Evolutionary conservation across 495 filamentous ascomycete genomes (phyloP), one percentile per base, ranked within the genome.

Genomic region (Massariosphaeria phaeospora): DNA sequence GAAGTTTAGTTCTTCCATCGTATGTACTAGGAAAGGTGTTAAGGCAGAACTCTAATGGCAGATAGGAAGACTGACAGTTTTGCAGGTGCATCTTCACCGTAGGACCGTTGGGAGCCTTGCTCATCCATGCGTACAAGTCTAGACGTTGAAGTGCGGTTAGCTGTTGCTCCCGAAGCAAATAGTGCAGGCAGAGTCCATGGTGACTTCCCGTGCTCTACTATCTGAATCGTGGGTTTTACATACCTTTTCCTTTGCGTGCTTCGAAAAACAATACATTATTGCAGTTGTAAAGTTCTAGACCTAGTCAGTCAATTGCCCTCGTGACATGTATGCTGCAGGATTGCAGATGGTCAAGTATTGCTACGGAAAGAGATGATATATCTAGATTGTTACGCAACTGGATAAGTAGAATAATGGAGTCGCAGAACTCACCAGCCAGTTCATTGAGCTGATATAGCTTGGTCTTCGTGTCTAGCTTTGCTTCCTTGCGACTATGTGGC

Each of bases 1-100:
- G 67, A 99, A 98, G 64, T 96, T 89, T 27, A 98, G 78, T 69
- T 98, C 93, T 59, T 86, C 86, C 86, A 91, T 95, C 5, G 90
- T 95, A 75, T 96, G 90, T 66, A 96, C 76, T 83, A 70, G 25
- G 57, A 27, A 24, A 33, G 39, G 25, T 33, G 15, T 51, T 47
- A 54, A 23, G 31, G 29, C n/a, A 24, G 33, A 9, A 55, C 15
- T 1, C 12, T 1, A 12, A 9, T 29, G 34, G 34, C n/a, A 8
- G 5, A 33, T 23, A 13, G 49, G 10, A 15, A 15, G 11, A 48
- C 49, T 27, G 25, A 52, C 51, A 40, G 48, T 89, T 89, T 64
- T 90, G 86, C 15, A 84, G 67, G 58, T 91, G 85, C 60, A 88
- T 74, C 74, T 96, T 96, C 57, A 95, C 80, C 0, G 91, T 95